Base-by-base conservation (phyloP, 2,329 filamentous ascomycete species). In the Chlorencoelia australis region DNA sequence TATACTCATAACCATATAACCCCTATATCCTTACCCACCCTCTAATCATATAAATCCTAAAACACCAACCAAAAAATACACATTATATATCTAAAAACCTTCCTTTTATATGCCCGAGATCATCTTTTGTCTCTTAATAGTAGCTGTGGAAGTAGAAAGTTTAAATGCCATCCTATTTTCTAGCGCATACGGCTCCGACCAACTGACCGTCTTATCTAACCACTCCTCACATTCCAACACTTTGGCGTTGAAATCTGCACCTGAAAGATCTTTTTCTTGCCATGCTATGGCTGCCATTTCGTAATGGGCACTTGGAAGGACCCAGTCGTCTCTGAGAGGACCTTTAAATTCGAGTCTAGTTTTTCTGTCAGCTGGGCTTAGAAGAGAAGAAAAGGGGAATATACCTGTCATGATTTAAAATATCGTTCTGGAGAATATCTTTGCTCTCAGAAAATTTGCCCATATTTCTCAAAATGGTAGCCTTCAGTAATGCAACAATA, bases 201-300 rank as follows among this genome's bases (percentile, higher is more conserved):
- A 88, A 32, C 62, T 71, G 34, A 76, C 72, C 19, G 78, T 76
- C 52, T 77, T 77, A 18, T 79, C 71, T 14, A 91, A 61, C 60
- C 75, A 75, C 32, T 66, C 62, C 45, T 74, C 68, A 53, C 79
- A 83, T 50, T 79, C 73, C 13, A 71, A 58, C 17, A 79, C 54
- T 57, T 73, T 72, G 3, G 48, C 43, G 5, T 55, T 57, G 1
- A 64, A 58, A 19, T 59, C 52, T 6, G 15, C 33, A 11, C 43
- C 49, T 5, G 45, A 38, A 4, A 57, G 35, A 17, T 56, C 53
- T 19, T 58, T 68, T 51, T 89, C 81, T 39, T 72, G 68, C 88
- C 89, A 98, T 1, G 79, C 65, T 37, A 84, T 75, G 6, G 82
- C 85, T 0, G 78, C 87, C 65, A 91, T 75, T 60, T 98, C 91